Evolutionary conservation across 768 basidiomycete species (phyloP), one percentile per base, ranked within the genome.

Genomic region (Imleria badia): DNA sequence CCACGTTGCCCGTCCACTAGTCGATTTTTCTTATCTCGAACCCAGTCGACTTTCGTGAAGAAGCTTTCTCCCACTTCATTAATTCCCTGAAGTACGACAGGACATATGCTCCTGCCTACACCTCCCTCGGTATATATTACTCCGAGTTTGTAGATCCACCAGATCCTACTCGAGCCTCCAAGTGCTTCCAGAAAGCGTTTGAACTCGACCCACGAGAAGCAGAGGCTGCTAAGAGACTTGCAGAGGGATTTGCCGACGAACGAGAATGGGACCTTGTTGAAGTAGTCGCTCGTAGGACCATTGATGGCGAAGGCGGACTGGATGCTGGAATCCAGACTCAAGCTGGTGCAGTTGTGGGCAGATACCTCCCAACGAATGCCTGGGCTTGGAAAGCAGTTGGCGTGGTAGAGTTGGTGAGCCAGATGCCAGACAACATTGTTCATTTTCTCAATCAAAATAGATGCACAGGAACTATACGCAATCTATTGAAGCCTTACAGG

Each of bases 361-460:
- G 81, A 60, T 86, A 86, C 66, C 75, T 84, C 40, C 87, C 91
- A 0, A 84, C 83, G 35, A 94, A 96, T 62, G 81, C 87, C 9
- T 99, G 97, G 97, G 97, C 97, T 4, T 99, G 96, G 95, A 98
- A 97, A 72, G 95, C 94, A 20, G 73, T 93, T 34, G 97, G 94
- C 1, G 83, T 92, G 1, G 94, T 94, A 2, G 94, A 95, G 68
- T 74, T 95, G 73, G 96, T 94, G 64, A 70, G 87, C 74, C 41
- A 20, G 20, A 15, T 45, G 33, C 45, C 49, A 61, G 58, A 29
- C 19, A 15, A 8, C 17, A 26, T 39, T 13, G 20, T 51, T 41
- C n/a, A 13, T 26, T 8, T 56, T 48, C 42, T 39, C 13, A 51
- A 23, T 33, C 42, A 19, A 35, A 45, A 9, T 58, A 94, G 91